A percentile compares a stretch with the other conserved stretches of the same genome.
Evolutionary conservation across 208 protist genomes (phyloP).

Genomic region (Naegleria gruberi): DNA sequence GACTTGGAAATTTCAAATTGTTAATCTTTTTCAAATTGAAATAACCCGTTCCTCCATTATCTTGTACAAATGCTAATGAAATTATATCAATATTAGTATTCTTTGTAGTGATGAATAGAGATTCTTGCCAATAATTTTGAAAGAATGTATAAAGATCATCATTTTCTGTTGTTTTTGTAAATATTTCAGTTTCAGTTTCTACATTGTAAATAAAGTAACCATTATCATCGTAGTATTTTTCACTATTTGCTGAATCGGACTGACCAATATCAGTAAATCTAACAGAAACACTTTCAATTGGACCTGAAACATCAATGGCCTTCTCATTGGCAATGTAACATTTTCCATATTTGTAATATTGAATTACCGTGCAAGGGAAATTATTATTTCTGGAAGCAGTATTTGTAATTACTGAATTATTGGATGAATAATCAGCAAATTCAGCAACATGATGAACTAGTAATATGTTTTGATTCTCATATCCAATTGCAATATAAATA

Average conservation of each 20-base stretch:
- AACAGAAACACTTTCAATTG: neutral
- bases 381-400: neutral
- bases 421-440: neutral
- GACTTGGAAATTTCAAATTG: neutral
- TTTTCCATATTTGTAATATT: neutral
- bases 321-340: neutral
- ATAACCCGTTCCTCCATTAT: too few relatives aligned
- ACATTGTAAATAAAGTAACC: neutral
- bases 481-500: neutral
- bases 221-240: neutral
- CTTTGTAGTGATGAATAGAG: neutral
- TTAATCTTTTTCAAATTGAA: too few relatives aligned
- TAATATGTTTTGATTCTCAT: neutral
- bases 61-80: too few relatives aligned
- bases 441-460: neutral
- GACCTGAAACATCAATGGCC: neutral
- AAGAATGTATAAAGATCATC: neutral
- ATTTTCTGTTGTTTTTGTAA: neutral
- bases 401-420: neutral
- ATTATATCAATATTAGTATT: neutral
- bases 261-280: neutral
- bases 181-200: neutral
- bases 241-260: neutral
- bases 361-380: neutral
- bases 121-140: neutral